These are phyloP conservation scores for Auxenochlorella pyrenoidosa DNA, from an alignment of 139 green algal species.

Conservation along the genomic window DNA sequence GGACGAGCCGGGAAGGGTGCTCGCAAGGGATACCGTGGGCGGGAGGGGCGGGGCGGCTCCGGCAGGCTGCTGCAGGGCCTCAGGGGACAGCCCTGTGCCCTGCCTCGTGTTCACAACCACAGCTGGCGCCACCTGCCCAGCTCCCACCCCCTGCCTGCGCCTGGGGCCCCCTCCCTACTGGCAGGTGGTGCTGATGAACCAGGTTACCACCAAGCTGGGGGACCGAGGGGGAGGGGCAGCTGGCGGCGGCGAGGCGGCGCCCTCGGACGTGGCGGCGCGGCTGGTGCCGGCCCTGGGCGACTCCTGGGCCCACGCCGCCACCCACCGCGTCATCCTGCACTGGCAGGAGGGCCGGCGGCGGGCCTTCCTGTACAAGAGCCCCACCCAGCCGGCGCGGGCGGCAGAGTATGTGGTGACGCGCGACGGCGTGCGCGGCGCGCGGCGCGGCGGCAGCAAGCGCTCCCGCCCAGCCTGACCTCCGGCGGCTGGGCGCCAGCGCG, in stretches of 20 bases:
- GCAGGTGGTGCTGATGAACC: constrained; percentile 87
- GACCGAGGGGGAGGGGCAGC: constrained; percentile 8
- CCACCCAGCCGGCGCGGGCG: constrained; percentile 60
- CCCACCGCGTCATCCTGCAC: constrained; percentile 82
- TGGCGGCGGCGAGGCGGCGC: not conserved
- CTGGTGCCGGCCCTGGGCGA: constrained; percentile 81
- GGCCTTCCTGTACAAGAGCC: constrained; percentile 85
- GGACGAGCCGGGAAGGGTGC: too few species aligned
- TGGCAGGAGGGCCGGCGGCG: constrained; percentile 55
- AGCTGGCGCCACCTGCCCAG: too few species aligned
- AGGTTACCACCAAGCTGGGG: constrained; percentile 83
- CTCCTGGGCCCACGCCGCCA: constrained; percentile 87
- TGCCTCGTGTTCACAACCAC: too few species aligned
- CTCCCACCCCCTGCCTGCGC: too few species aligned
- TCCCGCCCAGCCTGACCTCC: not conserved
- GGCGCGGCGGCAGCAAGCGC: constrained; percentile 18
- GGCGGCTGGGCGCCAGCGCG: too few species aligned
- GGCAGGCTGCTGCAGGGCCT: too few species aligned
- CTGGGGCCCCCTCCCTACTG: too few species aligned
- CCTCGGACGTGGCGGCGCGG: constrained; percentile 36
- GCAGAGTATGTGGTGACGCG: constrained; percentile 68
- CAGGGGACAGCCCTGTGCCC: too few species aligned
- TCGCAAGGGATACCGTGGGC: too few species aligned
- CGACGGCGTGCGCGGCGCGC: constrained; percentile 66
- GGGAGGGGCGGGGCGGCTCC: too few species aligned